Base-by-base conservation (phyloP, 1,139 yeast genomes). In the Candida sp. region DNA sequence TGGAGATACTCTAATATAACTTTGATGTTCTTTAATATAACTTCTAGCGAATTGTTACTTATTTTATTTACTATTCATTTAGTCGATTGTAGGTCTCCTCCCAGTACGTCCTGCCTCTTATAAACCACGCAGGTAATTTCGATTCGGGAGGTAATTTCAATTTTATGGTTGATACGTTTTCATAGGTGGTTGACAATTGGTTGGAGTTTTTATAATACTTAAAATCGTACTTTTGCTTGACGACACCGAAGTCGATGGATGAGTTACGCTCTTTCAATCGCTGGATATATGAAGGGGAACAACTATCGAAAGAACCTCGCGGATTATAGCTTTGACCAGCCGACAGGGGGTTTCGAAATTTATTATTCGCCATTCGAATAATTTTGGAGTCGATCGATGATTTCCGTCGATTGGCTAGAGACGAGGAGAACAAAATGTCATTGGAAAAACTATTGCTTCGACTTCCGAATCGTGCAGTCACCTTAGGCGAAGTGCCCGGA, bases 101-200 rank as follows among this genome's bases (percentile, higher is more conserved):
- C 95, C 95, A 87, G 48, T 70, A 59, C 49, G 80, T 77, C 45
- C 90, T 61, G 43, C 84, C 84, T 39, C 69, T 64, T 19, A 70
- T 67, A 53, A 86, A 86, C 96, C 96, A 88, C 2, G 63, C 70
- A 0, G 96, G 95, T 30, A 88, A 68, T 40, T 75, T 70, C 25
- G 69, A 64, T 45, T 82, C 87, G 3, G 75, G 68, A 0, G 96
- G 95, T 5, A 87, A 68, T 44, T 69, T 69, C 41, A 85, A 64
- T 49, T 67, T 71, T 8, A 75, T 62, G 30, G 65, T 66, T 33
- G 66, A 66, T 21, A 72, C 73, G 46, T 68, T 64, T 39, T 66
- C 73, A 49, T 61, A 69, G 30, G 58, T 58, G 36, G 57, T 56
- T 5, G 64, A 58, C 42, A 58, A 53, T 49, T 62, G 62, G 43